Evolutionary conservation across 2,329 filamentous ascomycete species (phyloP), one percentile per base, ranked within the genome.

Genomic region (Atkinsonella hypoxylon): DNA sequence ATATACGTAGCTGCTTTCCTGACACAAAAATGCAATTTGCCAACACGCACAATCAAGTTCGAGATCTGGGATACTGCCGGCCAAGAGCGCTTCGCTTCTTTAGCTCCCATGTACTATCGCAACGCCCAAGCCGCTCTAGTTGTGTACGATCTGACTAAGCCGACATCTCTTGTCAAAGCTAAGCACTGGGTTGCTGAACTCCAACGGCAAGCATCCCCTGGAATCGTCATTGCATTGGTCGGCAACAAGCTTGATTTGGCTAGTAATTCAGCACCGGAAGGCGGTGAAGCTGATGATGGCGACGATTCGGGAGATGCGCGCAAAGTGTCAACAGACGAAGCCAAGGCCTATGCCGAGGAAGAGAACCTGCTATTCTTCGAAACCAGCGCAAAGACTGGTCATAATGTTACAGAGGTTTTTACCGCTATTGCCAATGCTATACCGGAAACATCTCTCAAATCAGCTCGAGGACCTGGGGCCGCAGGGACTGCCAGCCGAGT

Each of bases 71-170:
- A 98, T 74, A 97, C 91, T 15, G 91, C 93, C 42, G 91, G 91
- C 64, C 91, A 98, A 71, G 91, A 98, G 75, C 88, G 91, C 56
- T 98, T 97, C 66, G 91, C 91, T 61, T 94, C 87, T 48, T 81
- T 97, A 54, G 93, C 93, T 48, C 93, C 91, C 61, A 97, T 97
- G 93, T 98, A 98, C 79, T 97, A 97, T 76, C 89, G 91, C 70
- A 97, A 98, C 67, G 93, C 93, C 48, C 91, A 97, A 73, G 89
- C 90, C 56, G 93, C 93, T 13, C 86, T 98, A 59, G 91, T 98
- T 55, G 91, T 97, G 66, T 98, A 97, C 80, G 91, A 98, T 67
- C 83, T 98, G 61, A 98, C 93, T 55, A 97, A 97, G 70, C 87
- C 90, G 42, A 93, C 89, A 47, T 95, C 89, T 45, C 83, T 98